phyloP scores from a whole-genome alignment of 208 protist genomes.

The Phytomonas francai region DNA sequence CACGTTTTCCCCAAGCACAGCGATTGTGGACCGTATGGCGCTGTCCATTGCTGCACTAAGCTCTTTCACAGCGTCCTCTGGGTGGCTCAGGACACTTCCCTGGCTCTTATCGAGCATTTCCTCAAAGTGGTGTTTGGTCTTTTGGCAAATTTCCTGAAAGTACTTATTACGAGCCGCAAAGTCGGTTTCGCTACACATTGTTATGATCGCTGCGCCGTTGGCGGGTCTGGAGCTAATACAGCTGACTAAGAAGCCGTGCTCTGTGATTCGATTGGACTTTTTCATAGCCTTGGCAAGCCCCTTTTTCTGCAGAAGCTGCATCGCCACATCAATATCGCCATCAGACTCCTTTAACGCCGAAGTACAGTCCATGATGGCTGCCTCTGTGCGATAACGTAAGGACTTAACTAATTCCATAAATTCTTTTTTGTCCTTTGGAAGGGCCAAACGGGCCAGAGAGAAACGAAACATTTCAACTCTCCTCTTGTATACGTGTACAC shows the following conservation, averaged over 20 bases:
- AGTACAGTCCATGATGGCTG: constrained; percentile 82
- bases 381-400: constrained; percentile 84
- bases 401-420: constrained; percentile 85
- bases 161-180: constrained; percentile 82
- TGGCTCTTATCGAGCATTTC: constrained; percentile 34
- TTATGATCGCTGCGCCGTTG: constrained; percentile 62
- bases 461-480: background rate
- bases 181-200: constrained; percentile 86
- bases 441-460: background rate
- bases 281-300: constrained; percentile 77
- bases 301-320: constrained; percentile 69
- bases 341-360: constrained; percentile 72
- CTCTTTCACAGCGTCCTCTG: constrained; percentile 30
- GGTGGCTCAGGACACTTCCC: constrained; percentile 39
- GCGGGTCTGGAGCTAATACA: constrained; percentile 24
- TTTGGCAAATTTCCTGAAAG: constrained; percentile 50
- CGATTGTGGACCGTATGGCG: constrained; percentile 39
- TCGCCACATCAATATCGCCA: constrained; percentile 65
- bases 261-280: constrained; percentile 70
- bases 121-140: constrained; percentile 24
- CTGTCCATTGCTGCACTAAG: constrained; percentile 26
- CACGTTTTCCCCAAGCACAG: constrained; percentile 82
- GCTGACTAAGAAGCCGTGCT: constrained; percentile 75
- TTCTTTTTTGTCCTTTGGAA: constrained; percentile 41
- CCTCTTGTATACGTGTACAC: constrained; percentile 4